These are phyloP conservation scores for Tylopilus rubrobrunneus DNA, from an alignment of 768 basidiomycete species.

Conservation along the genomic window DNA sequence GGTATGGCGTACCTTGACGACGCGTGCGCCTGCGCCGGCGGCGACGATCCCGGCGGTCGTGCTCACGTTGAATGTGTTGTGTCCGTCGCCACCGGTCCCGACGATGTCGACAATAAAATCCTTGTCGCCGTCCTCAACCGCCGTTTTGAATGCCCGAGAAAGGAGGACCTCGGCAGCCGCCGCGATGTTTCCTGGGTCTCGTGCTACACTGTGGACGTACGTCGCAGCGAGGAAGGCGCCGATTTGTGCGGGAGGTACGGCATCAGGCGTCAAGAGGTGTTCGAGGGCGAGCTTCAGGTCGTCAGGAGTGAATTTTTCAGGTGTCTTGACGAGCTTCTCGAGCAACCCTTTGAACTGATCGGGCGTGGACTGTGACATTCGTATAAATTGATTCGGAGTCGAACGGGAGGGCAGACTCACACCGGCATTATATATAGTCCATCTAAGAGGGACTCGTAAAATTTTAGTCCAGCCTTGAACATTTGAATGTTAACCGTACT, in stretches of 20 bases:
- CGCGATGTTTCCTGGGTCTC: slow-evolving; percentile 69
- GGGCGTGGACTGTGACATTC: slow-evolving; percentile 31
- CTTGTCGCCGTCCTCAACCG: slow-evolving; percentile 34
- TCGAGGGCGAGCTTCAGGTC: slow-evolving; percentile 74
- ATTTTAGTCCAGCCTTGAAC: no score
- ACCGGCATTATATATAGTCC: neutral
- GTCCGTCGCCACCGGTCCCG: slow-evolving; percentile 74
- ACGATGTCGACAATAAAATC: slow-evolving; percentile 64
- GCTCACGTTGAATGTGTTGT: slow-evolving; percentile 96
- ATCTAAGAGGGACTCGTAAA: neutral
- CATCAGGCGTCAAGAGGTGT: slow-evolving; percentile 66
- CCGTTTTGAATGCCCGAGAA: neutral
- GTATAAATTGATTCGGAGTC: neutral
- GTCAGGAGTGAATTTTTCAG: slow-evolving; percentile 73
- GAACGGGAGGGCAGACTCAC: neutral
- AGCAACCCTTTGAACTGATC: slow-evolving; percentile 75
- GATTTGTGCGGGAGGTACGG: slow-evolving; percentile 67
- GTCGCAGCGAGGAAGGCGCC: slow-evolving; percentile 88
- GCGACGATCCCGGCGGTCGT: slow-evolving; percentile 93
- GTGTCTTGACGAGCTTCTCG: slow-evolving; percentile 72
- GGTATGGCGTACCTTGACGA: slow-evolving; percentile 66
- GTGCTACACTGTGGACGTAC: slow-evolving; percentile 75
- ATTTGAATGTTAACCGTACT: no score
- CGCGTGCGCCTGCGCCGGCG: slow-evolving; percentile 89
- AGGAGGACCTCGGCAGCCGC: slow-evolving; percentile 64